Evolutionary conservation across 495 filamentous ascomycete species (phyloP), one percentile per base, ranked within the genome.

Genomic region (Staphylotrichum tortipilum): DNA sequence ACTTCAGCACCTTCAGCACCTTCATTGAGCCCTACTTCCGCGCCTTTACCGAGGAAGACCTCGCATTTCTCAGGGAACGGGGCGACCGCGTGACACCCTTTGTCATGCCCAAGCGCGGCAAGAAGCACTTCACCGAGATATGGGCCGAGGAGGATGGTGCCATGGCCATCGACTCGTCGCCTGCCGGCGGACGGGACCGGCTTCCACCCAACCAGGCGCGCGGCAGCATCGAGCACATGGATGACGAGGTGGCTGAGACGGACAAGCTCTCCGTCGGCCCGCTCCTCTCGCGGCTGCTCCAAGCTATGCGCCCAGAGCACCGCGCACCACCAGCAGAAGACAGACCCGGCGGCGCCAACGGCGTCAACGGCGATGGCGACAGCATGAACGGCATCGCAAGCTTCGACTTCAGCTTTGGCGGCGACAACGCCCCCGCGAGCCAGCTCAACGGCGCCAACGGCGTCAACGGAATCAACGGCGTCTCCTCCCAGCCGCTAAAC

Each of bases 141-240:
- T 99, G 94, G 94, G 82, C 88, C 1, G 88, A 94, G 54, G 92
- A 98, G 57, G 92, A 98, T 56, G 86, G 87, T 3, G 66, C 77
- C 7, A 82, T 86, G 72, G 78, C 80, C 12, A 65, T 84, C 17
- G 86, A 90, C 52, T 76, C 73, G 9, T 65, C 72, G 3, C 69
- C 72, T 17, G 70, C 76, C 3, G 52, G 37, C 5, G 74, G 76
- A 11, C 71, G 74, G 33, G 81, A 86, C 44, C 81, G 79, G 50
- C 69, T 88, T 1, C 79, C 84, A 14, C 70, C 87, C 2, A 96
- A 95, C 62, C 81, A 92, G 61, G 72, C 89, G 6, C 82, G 87
- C 10, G 92, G 92, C 26, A 86, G 63, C 48, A 85, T 92, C 28
- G 92, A 95, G 29, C 74, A 84, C 40, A 76, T 99, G 70, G 83